Base-by-base conservation (phyloP, 2,329 filamentous ascomycete species). In the Clonostachys byssicola region DNA sequence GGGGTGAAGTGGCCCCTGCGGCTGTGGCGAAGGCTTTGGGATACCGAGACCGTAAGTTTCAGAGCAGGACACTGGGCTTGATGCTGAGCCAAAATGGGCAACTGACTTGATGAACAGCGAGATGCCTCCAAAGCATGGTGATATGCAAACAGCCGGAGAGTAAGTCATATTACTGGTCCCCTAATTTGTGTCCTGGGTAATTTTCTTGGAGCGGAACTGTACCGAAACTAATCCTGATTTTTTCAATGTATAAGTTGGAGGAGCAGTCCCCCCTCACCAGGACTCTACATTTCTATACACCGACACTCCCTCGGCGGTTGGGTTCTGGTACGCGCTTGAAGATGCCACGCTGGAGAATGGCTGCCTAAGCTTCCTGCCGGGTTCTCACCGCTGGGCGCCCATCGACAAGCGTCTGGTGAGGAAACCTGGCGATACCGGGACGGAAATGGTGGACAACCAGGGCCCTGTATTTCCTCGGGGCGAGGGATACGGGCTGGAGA, bases 121-220 rank as follows among this genome's bases (percentile, higher is more conserved):
- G 86, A 17, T 81, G 78, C 50, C 74, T 99, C 45, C 94, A 99
- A 74, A 94, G 88, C 64, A 99, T 99, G 94, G 78, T 97, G 30
- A 97, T 99, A 57, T 96, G 91, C 80, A 99, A 99, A 68, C 92
- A 96, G 70, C 92, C 94, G 18, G 89, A 95, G 68, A 96, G 23
- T 30, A 30, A 30, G 23, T 30, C 8, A 10, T 30, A 30, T 10
- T 30, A 3, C 23, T 8, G 9, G 10, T 9, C 23, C 23, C 23
- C 7, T 30, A 9, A 9, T 30, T 30, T 30, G 23, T 10, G 10
- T 10, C 23, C 23, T 4, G 23, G 23, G 23, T 8, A 10, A 9
- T 30, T 30, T 30, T 8, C 9, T 30, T 30, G 23, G 23, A 30
- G 10, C 10, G 23, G 9, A 10, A 30, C 23, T 30, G 23, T 30